Base-by-base conservation (phyloP, 176 grass and related monocot genomes). In the Hyparrhenia diplandra region DNA sequence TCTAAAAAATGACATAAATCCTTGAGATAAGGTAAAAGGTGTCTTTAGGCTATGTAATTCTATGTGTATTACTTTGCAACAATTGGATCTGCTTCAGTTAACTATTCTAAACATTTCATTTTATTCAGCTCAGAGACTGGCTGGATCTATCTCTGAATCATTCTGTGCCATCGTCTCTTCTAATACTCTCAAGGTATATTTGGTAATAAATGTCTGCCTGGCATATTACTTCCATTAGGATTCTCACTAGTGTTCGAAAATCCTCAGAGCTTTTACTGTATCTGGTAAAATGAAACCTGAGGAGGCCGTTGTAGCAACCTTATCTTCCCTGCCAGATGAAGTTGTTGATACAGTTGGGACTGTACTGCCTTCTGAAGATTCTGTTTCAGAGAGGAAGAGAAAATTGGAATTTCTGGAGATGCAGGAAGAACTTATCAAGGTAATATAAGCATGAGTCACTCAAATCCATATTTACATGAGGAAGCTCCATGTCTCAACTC, bases 351-450 rank as follows among this genome's bases (percentile, higher is more conserved):
- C 95, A 75, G 69, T 98, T 43, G 92, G 95, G 46, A 95, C 92
- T 64, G 95, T 74, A 67, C 87, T 98, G 81, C 96, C 88, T 74
- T 98, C 95, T 43, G 92, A 95, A 91, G 95, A 98, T 91, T 91
- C 92, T 71, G 88, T 98, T 81, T 95, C 92, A 77, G 92, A 95
- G 86, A n/a, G 95, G 84, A 94, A 82, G 66, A 92, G 82, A 75
- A 95, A 91, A 75, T 88, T 95, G 75, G 92, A 95, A 80, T 98
- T 98, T 91, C 88, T 98, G 27, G 92, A 98, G 87, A 93, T 98
- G 96, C 96, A 98, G 85, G 96, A 98, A 89, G 92, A 98, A 88
- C 96, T 98, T 83, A 98, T 98, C 83, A 95, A 98, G 92, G 96
- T 95, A 83, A 69, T 30, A 59, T 47, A 74, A 79, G 61, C 62